These are phyloP conservation scores for Coemansia aciculifera DNA, from an alignment of 192 early-diverging fungal genomes.

Conservation along the genomic window DNA sequence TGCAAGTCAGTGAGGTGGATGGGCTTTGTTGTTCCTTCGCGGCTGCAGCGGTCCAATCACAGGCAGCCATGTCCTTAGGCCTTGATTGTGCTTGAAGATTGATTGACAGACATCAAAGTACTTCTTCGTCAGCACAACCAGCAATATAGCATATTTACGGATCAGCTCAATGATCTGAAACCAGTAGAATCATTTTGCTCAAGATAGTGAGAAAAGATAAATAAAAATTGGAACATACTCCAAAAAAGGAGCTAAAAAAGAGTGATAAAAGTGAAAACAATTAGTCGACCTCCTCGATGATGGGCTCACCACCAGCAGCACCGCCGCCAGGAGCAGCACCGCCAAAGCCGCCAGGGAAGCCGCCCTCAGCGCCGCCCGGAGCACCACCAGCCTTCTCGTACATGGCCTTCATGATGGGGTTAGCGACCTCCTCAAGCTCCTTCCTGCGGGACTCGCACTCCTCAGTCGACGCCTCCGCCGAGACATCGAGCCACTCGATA, in stretches of 20 bases:
- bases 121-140: too few relatives aligned
- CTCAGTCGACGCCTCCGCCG: slow-evolving; percentile 95
- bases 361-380: slow-evolving; percentile 69
- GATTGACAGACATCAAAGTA: too few relatives aligned
- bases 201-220: background rate
- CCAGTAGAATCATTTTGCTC: too few relatives aligned
- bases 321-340: slow-evolving; percentile 55
- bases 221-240: background rate
- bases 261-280: background rate
- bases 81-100: too few relatives aligned
- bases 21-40: background rate
- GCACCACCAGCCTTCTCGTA: slow-evolving; percentile 80
- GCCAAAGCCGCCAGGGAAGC: slow-evolving; percentile 76
- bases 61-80: slow-evolving; percentile 25
- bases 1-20: background rate
- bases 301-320: slow-evolving; percentile 66
- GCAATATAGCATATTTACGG: too few relatives aligned
- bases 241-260: background rate
- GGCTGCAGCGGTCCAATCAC: slow-evolving; percentile 29
- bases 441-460: slow-evolving; percentile 96
- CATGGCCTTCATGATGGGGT: slow-evolving; percentile 97
- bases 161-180: background rate
- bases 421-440: slow-evolving; percentile 89
- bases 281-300: slow-evolving; percentile 80
- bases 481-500: slow-evolving; percentile 93